Conservation (phyloP, 352 stramenopile species). For the Phytophthora citricola region DNA sequence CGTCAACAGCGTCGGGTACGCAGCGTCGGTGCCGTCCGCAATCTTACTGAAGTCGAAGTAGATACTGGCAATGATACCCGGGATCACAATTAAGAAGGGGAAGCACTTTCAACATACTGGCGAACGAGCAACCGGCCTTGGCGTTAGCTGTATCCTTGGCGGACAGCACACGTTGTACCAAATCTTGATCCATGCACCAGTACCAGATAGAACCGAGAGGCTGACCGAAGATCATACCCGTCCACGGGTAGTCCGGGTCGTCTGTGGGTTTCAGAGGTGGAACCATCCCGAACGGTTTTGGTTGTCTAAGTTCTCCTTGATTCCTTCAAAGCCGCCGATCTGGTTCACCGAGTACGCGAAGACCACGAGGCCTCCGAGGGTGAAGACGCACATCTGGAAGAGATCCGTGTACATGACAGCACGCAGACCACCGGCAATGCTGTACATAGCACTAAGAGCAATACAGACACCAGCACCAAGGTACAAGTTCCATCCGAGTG, state of each 20-base stretch:
- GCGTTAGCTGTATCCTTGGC: slow-evolving; percentile 72
- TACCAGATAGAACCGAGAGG: slow-evolving; percentile 72
- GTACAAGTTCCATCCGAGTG: slow-evolving; percentile 69
- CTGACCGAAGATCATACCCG: slow-evolving; percentile 72
- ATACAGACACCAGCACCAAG: slow-evolving; percentile 57
- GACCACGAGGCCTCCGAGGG: slow-evolving; percentile 62
- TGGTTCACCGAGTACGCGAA: slow-evolving; percentile 59
- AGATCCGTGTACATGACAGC: slow-evolving; percentile 80
- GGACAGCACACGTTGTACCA: slow-evolving; percentile 73
- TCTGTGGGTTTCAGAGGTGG: slow-evolving; percentile 60
- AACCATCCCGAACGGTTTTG: slow-evolving; percentile 53
- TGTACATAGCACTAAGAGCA: slow-evolving; percentile 62
- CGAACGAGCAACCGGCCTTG: slow-evolving; percentile 60
- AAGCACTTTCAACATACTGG: slow-evolving; percentile 69
- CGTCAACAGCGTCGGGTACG: slow-evolving; percentile 70
- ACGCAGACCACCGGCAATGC: slow-evolving; percentile 60
- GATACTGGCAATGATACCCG: slow-evolving; percentile 63
- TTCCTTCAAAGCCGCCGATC: slow-evolving; percentile 62
- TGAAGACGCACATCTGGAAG: slow-evolving; percentile 76
- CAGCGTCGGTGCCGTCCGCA: slow-evolving; percentile 58
- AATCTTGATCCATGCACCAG: slow-evolving; percentile 79
- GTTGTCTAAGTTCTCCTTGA: slow-evolving; percentile 52
- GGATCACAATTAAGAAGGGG: slow-evolving; percentile 77
- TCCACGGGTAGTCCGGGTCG: slow-evolving; percentile 73
- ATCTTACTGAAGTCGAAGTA: slow-evolving; percentile 68